Evolutionary conservation across 768 basidiomycete genomes (phyloP).

Genomic region (Leccinum aurantiacum): DNA sequence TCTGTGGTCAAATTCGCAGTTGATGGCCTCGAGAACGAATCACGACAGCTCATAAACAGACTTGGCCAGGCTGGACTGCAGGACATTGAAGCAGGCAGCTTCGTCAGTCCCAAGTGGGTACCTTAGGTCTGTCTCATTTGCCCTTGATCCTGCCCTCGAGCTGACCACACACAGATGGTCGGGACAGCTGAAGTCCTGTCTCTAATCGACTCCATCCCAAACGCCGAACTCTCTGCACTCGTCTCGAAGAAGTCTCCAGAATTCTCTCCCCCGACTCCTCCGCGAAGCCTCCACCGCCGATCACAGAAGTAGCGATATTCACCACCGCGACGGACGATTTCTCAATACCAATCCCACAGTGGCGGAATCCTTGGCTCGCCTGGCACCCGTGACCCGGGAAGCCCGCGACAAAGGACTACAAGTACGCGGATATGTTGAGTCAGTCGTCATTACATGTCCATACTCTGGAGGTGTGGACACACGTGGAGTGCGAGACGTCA

Average conservation of each 20-base stretch:
- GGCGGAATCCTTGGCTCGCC: conserved; percentile 37
- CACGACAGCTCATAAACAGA: conserved; percentile 69
- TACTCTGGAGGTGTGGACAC: conserved; percentile 62
- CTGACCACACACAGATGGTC: conserved; percentile 62
- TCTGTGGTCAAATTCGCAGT: conserved; percentile 42
- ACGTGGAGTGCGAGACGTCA: conserved; percentile 61
- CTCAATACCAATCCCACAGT: conserved; percentile 81
- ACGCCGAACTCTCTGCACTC: conserved; percentile 72
- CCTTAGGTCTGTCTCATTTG: conserved; percentile 57
- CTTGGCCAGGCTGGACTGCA: conserved; percentile 66
- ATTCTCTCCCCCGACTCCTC: conserved; percentile 45
- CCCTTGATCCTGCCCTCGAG: not conserved
- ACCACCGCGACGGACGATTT: conserved; percentile 88
- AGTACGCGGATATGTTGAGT: too few species aligned
- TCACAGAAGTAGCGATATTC: conserved; percentile 88
- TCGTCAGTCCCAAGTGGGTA: conserved; percentile 92
- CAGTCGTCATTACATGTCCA: too few species aligned
- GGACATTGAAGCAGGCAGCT: conserved; percentile 82
- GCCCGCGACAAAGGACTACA: too few species aligned
- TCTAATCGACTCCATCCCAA: conserved; percentile 49
- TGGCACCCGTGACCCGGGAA: too few species aligned
- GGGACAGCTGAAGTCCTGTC: conserved; percentile 77
- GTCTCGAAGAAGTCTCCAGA: conserved; percentile 69
- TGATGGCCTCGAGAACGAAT: conserved; percentile 92
- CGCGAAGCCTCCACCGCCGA: conserved; percentile 44